phyloP scores from a whole-genome alignment of 371 early-diverging fungal species.

The Gilbertella persicaria region DNA sequence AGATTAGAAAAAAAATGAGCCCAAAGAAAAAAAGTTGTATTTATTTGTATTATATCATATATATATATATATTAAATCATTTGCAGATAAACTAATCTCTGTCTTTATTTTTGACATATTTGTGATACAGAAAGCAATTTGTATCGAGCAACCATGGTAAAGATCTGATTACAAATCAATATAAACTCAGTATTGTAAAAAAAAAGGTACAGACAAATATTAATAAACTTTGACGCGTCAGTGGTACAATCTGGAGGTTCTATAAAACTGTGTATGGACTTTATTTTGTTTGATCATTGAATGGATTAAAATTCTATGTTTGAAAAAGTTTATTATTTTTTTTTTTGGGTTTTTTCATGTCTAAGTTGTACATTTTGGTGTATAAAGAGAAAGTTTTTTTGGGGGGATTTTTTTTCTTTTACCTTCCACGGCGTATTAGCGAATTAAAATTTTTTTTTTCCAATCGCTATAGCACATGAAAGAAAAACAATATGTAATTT shows the following conservation, averaged over 20 bases:
- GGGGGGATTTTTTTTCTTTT: background rate
- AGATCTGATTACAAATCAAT: background rate
- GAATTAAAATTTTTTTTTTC: no score
- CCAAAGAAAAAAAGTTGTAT: background rate
- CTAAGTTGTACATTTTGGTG: no score
- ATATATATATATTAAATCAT: no score
- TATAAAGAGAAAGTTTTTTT: constrained; percentile 2
- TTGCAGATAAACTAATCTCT: no score
- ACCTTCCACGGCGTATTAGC: no score
- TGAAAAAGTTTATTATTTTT: background rate
- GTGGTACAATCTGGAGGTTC: background rate
- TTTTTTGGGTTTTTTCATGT: no score
- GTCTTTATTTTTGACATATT: background rate
- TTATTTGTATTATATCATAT: background rate
- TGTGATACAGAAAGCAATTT: background rate
- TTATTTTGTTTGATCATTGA: background rate
- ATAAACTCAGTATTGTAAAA: background rate
- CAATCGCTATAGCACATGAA: no score
- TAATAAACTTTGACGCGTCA: background rate
- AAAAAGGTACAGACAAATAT: background rate
- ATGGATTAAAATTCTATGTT: background rate
- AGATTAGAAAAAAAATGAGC: constrained; percentile 21
- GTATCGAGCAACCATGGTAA: no score
- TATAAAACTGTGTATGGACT: no score
- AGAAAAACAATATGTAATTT: no score